Evolutionary conservation across 1,284 basidiomycete species (phyloP).

Genomic region (Sporisorium scitamineum): DNA sequence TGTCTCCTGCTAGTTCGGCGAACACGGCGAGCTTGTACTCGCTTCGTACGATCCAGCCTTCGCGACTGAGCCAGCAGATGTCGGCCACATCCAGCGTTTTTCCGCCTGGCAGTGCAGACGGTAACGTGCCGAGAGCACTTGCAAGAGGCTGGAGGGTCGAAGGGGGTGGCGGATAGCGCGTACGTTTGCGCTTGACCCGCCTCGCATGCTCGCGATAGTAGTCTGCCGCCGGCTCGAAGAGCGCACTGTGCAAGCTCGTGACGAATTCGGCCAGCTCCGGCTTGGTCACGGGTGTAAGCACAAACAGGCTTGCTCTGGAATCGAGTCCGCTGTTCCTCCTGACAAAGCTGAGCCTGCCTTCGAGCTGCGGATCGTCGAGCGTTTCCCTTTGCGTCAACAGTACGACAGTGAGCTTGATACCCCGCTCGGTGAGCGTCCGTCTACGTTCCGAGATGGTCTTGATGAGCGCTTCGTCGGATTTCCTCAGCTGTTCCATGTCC

Average conservation of each 20-base stretch:
- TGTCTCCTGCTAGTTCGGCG: constrained; percentile 91
- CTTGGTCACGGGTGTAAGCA: constrained; percentile 85
- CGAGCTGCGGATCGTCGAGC: constrained; percentile 76
- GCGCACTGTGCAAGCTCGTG: constrained; percentile 82
- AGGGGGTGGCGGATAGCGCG: constrained; percentile 73
- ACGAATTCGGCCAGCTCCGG: constrained; percentile 75
- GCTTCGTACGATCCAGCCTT: constrained; percentile 95
- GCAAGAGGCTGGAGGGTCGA: constrained; percentile 58
- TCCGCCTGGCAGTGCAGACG: background rate
- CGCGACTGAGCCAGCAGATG: constrained; percentile 74
- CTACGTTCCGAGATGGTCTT: constrained; percentile 82
- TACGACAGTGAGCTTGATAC: constrained; percentile 93
- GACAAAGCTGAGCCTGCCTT: constrained; percentile 84
- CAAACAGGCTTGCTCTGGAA: constrained; percentile 90
- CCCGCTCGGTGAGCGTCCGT: constrained; percentile 81
- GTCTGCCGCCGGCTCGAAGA: constrained; percentile 87
- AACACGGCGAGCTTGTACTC: constrained; percentile 97
- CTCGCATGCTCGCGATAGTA: constrained; percentile 93
- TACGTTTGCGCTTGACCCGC: constrained; percentile 87
- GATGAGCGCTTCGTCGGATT: constrained; percentile 76
- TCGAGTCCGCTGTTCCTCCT: constrained; percentile 88
- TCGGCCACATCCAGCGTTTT: constrained; percentile 23
- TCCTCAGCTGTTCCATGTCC: constrained; percentile 47
- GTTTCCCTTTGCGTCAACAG: constrained; percentile 87
- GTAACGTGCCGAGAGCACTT: constrained; percentile 31